These are phyloP conservation scores for Pythium rishiriense DNA, from an alignment of 352 stramenopile genomes.

Conservation along the genomic window DNA sequence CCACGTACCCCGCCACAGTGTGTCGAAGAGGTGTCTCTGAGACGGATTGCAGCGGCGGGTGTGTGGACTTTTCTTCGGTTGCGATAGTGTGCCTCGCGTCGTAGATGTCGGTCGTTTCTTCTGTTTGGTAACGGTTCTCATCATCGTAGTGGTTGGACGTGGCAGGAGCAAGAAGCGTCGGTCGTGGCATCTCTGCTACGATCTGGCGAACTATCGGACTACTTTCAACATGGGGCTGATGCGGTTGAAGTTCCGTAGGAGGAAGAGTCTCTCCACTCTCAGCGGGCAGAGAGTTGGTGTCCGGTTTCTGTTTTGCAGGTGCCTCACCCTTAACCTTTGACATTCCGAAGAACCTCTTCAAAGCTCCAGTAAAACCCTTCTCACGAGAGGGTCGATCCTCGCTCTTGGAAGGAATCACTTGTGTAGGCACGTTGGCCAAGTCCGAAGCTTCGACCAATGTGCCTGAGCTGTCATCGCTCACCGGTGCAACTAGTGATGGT, in stretches of 20 bases:
- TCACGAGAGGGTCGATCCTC: constrained; percentile 14
- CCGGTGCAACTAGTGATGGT: constrained; percentile 11
- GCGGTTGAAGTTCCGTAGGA: background rate
- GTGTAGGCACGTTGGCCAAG: background rate
- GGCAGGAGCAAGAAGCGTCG: background rate
- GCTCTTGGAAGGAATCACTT: background rate
- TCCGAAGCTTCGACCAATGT: constrained; percentile 43
- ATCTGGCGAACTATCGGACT: background rate
- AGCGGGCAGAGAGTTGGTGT: background rate
- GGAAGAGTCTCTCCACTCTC: background rate
- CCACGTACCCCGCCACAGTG: constrained; percentile 33
- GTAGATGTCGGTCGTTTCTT: background rate
- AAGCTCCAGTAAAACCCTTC: constrained; percentile 42
- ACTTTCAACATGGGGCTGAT: background rate
- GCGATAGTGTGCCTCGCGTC: constrained; percentile 32
- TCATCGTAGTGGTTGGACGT: constrained; percentile 9
- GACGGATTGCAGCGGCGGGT: background rate
- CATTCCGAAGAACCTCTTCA: constrained; percentile 76
- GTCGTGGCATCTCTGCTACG: constrained; percentile 11
- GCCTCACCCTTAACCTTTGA: constrained; percentile 17
- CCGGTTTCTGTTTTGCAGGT: background rate
- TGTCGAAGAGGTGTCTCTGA: constrained; percentile 30
- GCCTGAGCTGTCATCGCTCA: constrained; percentile 34
- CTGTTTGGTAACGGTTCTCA: background rate
- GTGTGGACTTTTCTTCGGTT: constrained; percentile 9